Percentiles rank a stretch among this genome's conserved stretches.
These are phyloP conservation scores for Ustulina deusta DNA, from an alignment of 2,329 filamentous ascomycete species.

Conservation along the genomic window DNA sequence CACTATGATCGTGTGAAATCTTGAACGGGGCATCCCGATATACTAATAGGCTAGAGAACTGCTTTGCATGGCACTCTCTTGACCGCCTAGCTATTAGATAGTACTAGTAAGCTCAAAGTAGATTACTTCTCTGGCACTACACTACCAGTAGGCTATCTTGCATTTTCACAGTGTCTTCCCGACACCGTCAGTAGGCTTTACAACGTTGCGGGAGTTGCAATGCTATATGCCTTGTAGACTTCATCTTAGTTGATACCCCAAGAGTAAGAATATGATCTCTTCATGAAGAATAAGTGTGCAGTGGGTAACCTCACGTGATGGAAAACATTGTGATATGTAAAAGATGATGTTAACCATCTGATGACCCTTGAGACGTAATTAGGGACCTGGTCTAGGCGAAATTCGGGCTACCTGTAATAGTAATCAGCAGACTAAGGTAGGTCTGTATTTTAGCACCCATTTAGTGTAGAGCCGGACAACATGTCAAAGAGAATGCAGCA, in stretches of 20 bases:
- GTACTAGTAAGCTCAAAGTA: no score
- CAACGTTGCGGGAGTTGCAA: background rate
- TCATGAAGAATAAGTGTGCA: background rate
- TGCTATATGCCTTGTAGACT: background rate
- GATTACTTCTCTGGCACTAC: no score
- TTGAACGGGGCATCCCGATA: background rate
- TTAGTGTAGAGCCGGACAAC: background rate
- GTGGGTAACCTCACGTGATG: background rate
- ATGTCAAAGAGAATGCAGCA: background rate
- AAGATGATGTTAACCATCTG: no score
- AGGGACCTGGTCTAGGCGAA: background rate
- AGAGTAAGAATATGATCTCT: background rate
- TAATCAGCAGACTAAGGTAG: background rate
- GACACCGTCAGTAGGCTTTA: background rate
- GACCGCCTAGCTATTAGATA: no score
- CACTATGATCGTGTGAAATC: constrained; percentile 4
- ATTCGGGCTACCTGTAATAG: background rate
- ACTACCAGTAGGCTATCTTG: no score
- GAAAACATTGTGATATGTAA: no score
- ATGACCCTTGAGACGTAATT: background rate
- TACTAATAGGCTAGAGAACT: no score
- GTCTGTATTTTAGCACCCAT: background rate
- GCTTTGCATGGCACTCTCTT: no score
- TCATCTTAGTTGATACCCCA: background rate
- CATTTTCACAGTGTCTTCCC: background rate